Conservation (phyloP, 2,329 filamentous ascomycete genomes). For the Amesomyces nigricolor region DNA sequence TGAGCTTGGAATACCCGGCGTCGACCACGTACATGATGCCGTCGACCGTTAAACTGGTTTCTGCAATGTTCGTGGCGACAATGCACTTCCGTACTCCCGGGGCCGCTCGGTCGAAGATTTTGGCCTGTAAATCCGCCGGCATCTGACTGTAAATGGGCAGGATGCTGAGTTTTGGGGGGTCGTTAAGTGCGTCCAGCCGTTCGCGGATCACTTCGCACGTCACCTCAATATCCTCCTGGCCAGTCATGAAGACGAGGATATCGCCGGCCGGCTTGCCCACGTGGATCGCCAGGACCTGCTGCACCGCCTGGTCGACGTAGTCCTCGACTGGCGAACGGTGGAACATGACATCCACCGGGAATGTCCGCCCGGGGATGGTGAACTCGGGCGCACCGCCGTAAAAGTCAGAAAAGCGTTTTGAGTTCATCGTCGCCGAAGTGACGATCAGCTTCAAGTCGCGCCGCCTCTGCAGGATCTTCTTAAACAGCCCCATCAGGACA, state of each 20-base stretch:
- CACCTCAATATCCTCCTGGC: conserved; percentile 95
- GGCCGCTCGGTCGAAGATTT: conserved; percentile 89
- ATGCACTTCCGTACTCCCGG: conserved; percentile 95
- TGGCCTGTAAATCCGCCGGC: conserved; percentile 95
- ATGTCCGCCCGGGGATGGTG: conserved; percentile 90
- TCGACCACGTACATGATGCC: conserved; percentile 99
- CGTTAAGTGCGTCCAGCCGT: conserved; percentile 79
- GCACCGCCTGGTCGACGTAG: conserved; percentile 94
- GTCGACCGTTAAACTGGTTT: conserved; percentile 95
- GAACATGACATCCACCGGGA: conserved; percentile 94
- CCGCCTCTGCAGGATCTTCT: conserved; percentile 86
- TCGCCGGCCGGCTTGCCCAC: conserved; percentile 90
- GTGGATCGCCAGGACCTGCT: conserved; percentile 91
- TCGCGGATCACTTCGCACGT: conserved; percentile 92
- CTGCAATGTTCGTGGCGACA: conserved; percentile 96
- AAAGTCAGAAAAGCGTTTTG: conserved; percentile 91
- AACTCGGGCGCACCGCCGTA: conserved; percentile 96
- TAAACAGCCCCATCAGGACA: conserved; percentile 94
- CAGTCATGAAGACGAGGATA: conserved; percentile 98
- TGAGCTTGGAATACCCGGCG: conserved; percentile 91
- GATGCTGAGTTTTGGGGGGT: conserved; percentile 90
- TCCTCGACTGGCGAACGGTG: conserved; percentile 93
- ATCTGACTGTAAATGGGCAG: conserved; percentile 99
- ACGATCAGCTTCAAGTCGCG: conserved; percentile 94
- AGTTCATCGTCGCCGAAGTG: conserved; percentile 97